Conservation (phyloP, 2,329 filamentous ascomycete genomes). For the Fusarium palustre region DNA sequence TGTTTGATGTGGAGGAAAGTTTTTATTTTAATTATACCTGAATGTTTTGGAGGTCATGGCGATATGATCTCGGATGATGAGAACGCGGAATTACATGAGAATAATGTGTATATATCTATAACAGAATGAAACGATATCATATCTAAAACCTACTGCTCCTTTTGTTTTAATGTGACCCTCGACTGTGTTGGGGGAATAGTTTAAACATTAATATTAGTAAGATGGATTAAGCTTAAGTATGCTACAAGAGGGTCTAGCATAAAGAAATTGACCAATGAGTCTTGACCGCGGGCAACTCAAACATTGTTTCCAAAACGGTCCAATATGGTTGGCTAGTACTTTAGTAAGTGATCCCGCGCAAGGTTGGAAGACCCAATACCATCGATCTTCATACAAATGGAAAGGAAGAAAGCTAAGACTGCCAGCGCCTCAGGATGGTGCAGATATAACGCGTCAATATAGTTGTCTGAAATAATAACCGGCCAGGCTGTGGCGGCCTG, state of each 20-base stretch:
- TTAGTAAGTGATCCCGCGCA: neutral
- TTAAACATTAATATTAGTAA: no score
- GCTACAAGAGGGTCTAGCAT: neutral
- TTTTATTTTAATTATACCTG: conserved; percentile 30
- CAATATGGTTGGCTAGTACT: neutral
- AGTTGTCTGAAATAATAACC: neutral
- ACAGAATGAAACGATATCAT: conserved; percentile 29
- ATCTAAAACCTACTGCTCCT: neutral
- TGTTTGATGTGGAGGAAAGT: conserved; percentile 4
- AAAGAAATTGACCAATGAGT: neutral
- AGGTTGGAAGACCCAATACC: neutral
- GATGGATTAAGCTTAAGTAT: no score
- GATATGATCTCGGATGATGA: conserved; percentile 3
- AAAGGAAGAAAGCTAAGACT: neutral
- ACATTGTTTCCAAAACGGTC: neutral
- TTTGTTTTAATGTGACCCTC: neutral
- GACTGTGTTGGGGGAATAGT: no score
- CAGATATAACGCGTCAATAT: neutral
- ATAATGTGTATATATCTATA: conserved; percentile 42
- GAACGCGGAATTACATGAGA: conserved; percentile 31
- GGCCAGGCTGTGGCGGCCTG: neutral
- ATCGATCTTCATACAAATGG: neutral
- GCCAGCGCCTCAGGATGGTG: neutral
- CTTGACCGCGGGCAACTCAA: neutral
- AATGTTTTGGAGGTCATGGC: conserved; percentile 4